These are phyloP conservation scores for Sungouiozyma intestinalis DNA, from an alignment of 805 yeast genomes.

Conservation along the genomic window DNA sequence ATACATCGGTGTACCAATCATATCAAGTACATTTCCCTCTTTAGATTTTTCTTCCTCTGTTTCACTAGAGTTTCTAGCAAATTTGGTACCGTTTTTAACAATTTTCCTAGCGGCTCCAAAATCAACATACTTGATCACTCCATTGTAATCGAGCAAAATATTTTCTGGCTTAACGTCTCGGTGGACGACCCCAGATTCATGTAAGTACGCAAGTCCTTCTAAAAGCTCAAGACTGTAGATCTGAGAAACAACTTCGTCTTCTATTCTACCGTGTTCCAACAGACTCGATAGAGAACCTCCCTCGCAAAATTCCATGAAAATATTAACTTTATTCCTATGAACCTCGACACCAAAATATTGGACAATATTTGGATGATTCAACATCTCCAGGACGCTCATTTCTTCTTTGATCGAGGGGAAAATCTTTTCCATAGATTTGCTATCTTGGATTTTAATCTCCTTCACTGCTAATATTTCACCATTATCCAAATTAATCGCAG, in stretches of 20 bases:
- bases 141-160: constrained; percentile 78
- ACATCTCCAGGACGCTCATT: constrained; percentile 90
- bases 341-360: constrained; percentile 97
- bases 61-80: constrained; percentile 1
- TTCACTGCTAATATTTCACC: constrained; percentile 97
- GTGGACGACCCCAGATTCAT: constrained; percentile 91
- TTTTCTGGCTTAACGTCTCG: constrained; percentile 96
- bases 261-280: constrained; percentile 85
- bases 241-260: constrained; percentile 87
- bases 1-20: constrained; percentile 95
- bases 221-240: constrained; percentile 85
- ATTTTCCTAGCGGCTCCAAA: constrained; percentile 95
- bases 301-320: constrained; percentile 96
- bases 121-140: constrained; percentile 90
- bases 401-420: constrained; percentile 90
- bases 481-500: constrained; percentile 84
- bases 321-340: constrained; percentile 87
- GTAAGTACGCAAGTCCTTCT: constrained; percentile 90
- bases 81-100: constrained; percentile 44
- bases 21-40: constrained; percentile 16
- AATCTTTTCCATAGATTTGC: constrained; percentile 71
- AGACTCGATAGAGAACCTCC: constrained; percentile 86
- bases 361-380: constrained; percentile 92
- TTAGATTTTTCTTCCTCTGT: constrained; percentile 6
- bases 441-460: constrained; percentile 83